Percentiles rank a stretch among this genome's conserved stretches.
Conservation (phyloP, 768 basidiomycete genomes). For the Termitomyces titanicus region DNA sequence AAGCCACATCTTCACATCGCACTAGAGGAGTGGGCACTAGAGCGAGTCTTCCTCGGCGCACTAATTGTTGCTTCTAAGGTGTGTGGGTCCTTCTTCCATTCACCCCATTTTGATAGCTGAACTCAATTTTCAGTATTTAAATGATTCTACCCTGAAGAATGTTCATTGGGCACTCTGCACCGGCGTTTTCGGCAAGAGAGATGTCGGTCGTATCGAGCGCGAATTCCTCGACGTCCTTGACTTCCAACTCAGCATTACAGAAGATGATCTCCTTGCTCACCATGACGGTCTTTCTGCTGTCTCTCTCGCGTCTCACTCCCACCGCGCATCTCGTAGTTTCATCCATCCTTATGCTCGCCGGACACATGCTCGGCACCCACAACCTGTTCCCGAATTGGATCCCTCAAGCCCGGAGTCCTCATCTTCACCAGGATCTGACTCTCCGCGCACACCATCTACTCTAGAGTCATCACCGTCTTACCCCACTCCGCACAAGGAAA, state of each 20-base stretch:
- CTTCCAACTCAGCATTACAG: constrained; percentile 65
- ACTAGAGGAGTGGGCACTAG: constrained; percentile 81
- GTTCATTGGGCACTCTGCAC: constrained; percentile 88
- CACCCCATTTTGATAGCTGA: constrained; percentile 9
- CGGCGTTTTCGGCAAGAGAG: constrained; percentile 77
- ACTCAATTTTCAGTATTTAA: constrained; percentile 56
- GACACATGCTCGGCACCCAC: not conserved
- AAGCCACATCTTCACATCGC: constrained; percentile 79
- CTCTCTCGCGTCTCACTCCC: constrained; percentile 18
- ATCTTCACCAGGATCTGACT: constrained; percentile 24
- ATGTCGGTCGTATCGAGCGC: constrained; percentile 77
- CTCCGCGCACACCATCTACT: constrained; percentile 24
- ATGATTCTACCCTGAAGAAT: constrained; percentile 90
- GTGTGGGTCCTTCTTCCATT: constrained; percentile 16
- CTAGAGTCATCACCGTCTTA: constrained; percentile 21
- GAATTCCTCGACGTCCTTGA: constrained; percentile 80
- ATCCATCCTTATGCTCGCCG: constrained; percentile 13
- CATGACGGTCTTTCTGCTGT: constrained; percentile 36
- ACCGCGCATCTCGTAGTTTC: constrained; percentile 20
- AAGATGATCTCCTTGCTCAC: constrained; percentile 57
- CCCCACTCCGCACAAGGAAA: constrained; percentile 15
- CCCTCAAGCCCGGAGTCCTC: constrained; percentile 38
- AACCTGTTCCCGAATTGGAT: constrained; percentile 38
- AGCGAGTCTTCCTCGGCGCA: constrained; percentile 90
- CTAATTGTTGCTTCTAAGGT: constrained; percentile 86